Conservation (phyloP, 2,329 filamentous ascomycete species). For the Aspergillus puulaauensis region DNA sequence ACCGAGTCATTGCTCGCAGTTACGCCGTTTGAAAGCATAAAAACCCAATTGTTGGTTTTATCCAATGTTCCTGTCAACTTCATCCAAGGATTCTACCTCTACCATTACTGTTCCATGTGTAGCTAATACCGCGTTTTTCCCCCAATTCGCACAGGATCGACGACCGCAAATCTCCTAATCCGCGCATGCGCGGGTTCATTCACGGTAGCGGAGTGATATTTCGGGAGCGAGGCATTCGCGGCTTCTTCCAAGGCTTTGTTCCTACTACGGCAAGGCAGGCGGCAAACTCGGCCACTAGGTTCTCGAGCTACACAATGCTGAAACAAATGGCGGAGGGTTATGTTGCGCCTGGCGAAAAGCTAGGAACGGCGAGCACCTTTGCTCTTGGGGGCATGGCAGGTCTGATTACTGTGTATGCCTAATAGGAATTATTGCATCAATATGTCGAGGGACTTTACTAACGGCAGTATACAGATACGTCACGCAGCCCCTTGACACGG, state of each 20-base stretch:
- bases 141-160: conserved; percentile 67
- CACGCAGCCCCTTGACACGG: conserved; percentile 76
- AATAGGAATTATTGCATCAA: not conserved
- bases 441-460: not conserved
- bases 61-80: not conserved
- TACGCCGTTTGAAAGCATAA: conserved; percentile 96
- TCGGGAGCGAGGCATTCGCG: conserved; percentile 80
- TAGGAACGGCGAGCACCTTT: conserved; percentile 84
- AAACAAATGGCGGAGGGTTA: conserved; percentile 91
- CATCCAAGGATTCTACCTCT: not conserved
- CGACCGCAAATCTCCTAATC: conserved; percentile 82
- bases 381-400: conserved; percentile 86
- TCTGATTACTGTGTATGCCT: conserved; percentile 74
- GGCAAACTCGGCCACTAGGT: conserved; percentile 88
- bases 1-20: conserved; percentile 92
- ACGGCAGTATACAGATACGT: conserved; percentile 40
- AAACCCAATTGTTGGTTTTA: conserved; percentile 75
- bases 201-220: conserved; percentile 86
- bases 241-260: conserved; percentile 96
- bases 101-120: not conserved
- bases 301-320: conserved; percentile 85
- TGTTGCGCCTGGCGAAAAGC: conserved; percentile 89
- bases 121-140: conserved; percentile 1
- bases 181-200: conserved; percentile 86
- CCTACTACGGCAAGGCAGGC: conserved; percentile 93